phyloP scores from a whole-genome alignment of 345 rosid genomes.

The Punica granatum region DNA sequence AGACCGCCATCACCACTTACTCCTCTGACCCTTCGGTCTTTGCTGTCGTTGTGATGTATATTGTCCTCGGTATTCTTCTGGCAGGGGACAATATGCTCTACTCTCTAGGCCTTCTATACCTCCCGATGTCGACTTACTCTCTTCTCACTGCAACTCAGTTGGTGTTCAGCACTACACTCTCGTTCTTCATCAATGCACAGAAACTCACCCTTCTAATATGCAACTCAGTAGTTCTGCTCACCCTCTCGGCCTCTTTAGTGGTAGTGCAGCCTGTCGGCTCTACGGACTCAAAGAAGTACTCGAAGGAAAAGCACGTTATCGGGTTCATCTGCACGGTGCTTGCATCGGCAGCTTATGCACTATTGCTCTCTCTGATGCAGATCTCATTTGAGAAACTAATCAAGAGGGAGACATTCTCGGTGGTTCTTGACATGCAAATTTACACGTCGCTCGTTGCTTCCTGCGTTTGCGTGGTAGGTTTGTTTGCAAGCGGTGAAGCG shows the following conservation, averaged over 20 bases:
- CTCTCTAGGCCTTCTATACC: constrained; percentile 18
- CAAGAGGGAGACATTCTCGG: constrained; percentile 18
- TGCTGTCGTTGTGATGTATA: constrained; percentile 8
- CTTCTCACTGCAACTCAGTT: constrained; percentile 41
- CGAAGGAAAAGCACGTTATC: constrained; percentile 14
- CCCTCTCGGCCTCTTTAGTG: constrained; percentile 28
- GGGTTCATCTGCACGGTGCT: constrained; percentile 24
- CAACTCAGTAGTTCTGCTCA: constrained; percentile 28
- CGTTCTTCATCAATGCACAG: constrained; percentile 32
- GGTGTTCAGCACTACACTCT: constrained; percentile 28
- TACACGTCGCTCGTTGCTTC: constrained; percentile 35
- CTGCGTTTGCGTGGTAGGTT: constrained; percentile 17
- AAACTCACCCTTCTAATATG: constrained; percentile 41
- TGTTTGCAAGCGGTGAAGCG: constrained; percentile 36
- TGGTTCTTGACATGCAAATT: constrained; percentile 44
- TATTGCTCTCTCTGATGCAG: constrained; percentile 34
- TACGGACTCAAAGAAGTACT: not conserved
- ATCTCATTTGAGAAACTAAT: constrained; percentile 26
- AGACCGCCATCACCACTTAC: not conserved
- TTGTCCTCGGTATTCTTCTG: constrained; percentile 18
- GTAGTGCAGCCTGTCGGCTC: constrained; percentile 23
- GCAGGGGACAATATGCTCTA: constrained; percentile 15
- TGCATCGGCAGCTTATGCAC: constrained; percentile 33
- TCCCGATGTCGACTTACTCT: constrained; percentile 34
- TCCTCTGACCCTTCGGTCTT: not conserved